Percentiles rank a stretch among this genome's conserved stretches.
phyloP scores from a whole-genome alignment of 164 flowering plant species.

The Kalanchoe fedtschenkoi region DNA sequence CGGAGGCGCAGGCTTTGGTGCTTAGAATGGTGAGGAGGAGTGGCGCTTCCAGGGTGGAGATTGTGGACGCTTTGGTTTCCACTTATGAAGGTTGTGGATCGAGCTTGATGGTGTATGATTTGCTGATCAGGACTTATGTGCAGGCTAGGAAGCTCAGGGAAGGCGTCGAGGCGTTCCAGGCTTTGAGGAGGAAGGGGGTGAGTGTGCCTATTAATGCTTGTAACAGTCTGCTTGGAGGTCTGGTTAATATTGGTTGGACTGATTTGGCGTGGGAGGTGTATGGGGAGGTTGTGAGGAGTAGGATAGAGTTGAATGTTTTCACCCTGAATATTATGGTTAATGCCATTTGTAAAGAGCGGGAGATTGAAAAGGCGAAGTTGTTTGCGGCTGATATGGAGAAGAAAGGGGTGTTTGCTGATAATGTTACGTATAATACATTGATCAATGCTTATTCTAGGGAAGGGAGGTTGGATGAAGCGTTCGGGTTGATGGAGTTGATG shows the following conservation, averaged over 20 bases:
- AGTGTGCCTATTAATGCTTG: conserved; percentile 57
- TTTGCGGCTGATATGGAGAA: conserved; percentile 54
- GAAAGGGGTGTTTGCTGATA: conserved; percentile 55
- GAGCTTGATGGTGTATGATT: conserved; percentile 47
- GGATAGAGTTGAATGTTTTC: conserved; percentile 49
- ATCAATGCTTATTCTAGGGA: conserved; percentile 47
- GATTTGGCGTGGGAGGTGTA: conserved; percentile 72
- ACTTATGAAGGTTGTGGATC: conserved; percentile 33
- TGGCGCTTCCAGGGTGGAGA: conserved; percentile 48
- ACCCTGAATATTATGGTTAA: conserved; percentile 82
- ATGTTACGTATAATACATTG: conserved; percentile 66
- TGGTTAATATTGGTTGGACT: conserved; percentile 72
- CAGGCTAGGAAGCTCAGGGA: conserved; percentile 77
- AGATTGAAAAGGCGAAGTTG: conserved; percentile 26
- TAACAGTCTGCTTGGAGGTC: conserved; percentile 74
- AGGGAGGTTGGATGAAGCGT: conserved; percentile 54
- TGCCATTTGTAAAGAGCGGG: conserved; percentile 65
- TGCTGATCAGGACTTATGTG: conserved; percentile 74
- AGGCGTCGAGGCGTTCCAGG: conserved; percentile 49
- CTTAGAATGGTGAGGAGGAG: conserved; percentile 69
- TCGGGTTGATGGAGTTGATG: conserved; percentile 46
- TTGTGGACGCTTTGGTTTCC: conserved; percentile 48
- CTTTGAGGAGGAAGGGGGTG: conserved; percentile 39
- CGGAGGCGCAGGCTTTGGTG: conserved; percentile 72
- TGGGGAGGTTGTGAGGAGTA: conserved; percentile 31